Evolutionary conservation across 2,329 filamentous ascomycete genomes (phyloP), one percentile per base, ranked within the genome.

Genomic region (Cyphellophora europaea): DNA sequence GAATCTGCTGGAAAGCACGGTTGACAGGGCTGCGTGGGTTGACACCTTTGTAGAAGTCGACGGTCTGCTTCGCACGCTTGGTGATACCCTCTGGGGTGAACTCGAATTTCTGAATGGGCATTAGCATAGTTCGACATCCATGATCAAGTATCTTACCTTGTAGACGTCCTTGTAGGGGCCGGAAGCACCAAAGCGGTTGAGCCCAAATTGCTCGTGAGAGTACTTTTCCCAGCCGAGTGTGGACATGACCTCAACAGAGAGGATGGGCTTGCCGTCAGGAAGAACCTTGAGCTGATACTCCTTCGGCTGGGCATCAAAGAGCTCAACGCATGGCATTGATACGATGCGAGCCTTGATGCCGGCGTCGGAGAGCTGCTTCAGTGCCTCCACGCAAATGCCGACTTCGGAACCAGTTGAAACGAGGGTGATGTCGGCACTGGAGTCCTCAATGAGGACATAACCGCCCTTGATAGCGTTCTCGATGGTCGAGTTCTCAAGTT

Each of bases 141-240:
- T 16, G 30, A 3, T 8, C 11, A 18, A 18, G 18, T 32, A 40
- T 63, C 74, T 65, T 71, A 71, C 84, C 74, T 84, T 82, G 77
- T 98, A 98, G 43, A 98, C 87, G 55, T 96, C 81, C 80, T 89
- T 89, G 74, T 96, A 96, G 50, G 89, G 82, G 55, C 89, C 91
- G 37, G 85, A 93, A 50, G 89, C 89, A 78, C 91, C 91, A 66
- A 98, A 98, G 61, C 91, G 79, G 82, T 98, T 98, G 50, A 98
- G 79, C 61, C 91, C 91, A 57, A 98, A 98, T 72, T 98, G 91
- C 78, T 98, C 91, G 69, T 98, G 89, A 41, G 87, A 84, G 71
- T 96, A 98, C 65, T 89, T 83, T 77, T 96, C 88, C 91, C 91
- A 98, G 52, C 91, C 91, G 67, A 95, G 79, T 51, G 91, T 98